A percentile compares a stretch with the other conserved stretches of the same genome.
phyloP scores from a whole-genome alignment of 345 rosid species.

The Raphanus raphanistrum region DNA sequence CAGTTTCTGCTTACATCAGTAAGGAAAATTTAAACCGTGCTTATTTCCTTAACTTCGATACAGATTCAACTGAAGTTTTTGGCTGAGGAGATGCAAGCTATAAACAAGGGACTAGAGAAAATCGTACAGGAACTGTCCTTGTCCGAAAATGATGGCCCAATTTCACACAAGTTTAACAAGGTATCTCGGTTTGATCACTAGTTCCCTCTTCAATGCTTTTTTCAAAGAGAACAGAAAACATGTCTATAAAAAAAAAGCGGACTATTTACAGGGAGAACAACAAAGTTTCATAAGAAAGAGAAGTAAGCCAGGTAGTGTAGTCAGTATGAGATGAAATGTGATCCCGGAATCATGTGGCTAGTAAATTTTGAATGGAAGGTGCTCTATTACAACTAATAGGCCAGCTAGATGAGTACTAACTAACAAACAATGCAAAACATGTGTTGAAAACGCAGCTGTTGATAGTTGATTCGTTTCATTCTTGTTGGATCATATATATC shows the following conservation, averaged over 20 bases:
- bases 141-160: slow-evolving; percentile 82
- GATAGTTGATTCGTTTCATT: background rate
- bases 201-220: background rate
- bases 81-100: slow-evolving; percentile 99
- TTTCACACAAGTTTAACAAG: slow-evolving; percentile 73
- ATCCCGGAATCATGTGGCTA: background rate
- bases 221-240: background rate
- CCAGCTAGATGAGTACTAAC: no score
- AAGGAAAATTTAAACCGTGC: background rate
- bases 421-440: background rate
- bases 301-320: background rate
- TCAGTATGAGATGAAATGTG: background rate
- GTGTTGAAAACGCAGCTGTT: slow-evolving; percentile 3
- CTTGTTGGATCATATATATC: background rate
- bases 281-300: background rate
- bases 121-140: slow-evolving; percentile 78
- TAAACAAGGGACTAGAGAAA: slow-evolving; percentile 94
- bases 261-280: slow-evolving; percentile 3
- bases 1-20: background rate
- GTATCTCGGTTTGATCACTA: slow-evolving; percentile 37
- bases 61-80: slow-evolving; percentile 89
- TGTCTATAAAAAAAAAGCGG: background rate
- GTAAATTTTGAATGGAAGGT: background rate
- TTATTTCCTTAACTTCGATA: slow-evolving; percentile 25
- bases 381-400: background rate